A percentile compares a stretch with the other conserved stretches of the same genome.
Conservation (phyloP, 768 basidiomycete species). For the Lactarius indigo region DNA sequence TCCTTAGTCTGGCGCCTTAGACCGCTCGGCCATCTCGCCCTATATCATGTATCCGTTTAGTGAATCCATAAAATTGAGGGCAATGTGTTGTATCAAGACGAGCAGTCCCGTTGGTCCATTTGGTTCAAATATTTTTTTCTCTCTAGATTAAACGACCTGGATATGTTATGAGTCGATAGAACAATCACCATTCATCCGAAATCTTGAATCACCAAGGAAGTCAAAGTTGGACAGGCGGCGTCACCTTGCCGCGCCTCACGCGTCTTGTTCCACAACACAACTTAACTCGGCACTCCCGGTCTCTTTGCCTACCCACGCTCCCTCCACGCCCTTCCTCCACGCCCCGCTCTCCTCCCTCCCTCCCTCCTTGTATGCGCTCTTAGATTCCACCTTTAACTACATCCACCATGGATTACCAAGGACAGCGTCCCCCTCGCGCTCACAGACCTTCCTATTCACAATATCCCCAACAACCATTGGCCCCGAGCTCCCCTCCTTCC, state of each 20-base stretch:
- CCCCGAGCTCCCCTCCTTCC: constrained; percentile 29
- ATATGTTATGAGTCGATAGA: background rate
- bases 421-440: constrained; percentile 38
- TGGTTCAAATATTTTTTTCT: background rate
- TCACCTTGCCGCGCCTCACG: background rate
- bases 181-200: background rate
- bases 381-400: constrained; percentile 3
- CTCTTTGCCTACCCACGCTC: constrained; percentile 21
- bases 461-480: constrained; percentile 27
- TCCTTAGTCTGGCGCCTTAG: constrained; percentile 86
- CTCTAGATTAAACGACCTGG: background rate
- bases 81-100: background rate
- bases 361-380: constrained; percentile 16
- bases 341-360: constrained; percentile 42
- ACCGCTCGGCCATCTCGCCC: constrained; percentile 79
- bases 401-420: constrained; percentile 33
- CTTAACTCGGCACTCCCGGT: constrained; percentile 2
- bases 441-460: constrained; percentile 31
- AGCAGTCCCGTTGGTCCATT: background rate
- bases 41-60: background rate
- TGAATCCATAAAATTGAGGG: background rate
- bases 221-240: background rate
- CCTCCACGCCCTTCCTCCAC: constrained; percentile 15
- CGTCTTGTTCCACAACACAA: constrained; percentile 2
- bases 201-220: background rate